A percentile compares a stretch with the other conserved stretches of the same genome.
phyloP scores from a whole-genome alignment of 2,329 filamentous ascomycete species.

The Elsinoe arachidis region DNA sequence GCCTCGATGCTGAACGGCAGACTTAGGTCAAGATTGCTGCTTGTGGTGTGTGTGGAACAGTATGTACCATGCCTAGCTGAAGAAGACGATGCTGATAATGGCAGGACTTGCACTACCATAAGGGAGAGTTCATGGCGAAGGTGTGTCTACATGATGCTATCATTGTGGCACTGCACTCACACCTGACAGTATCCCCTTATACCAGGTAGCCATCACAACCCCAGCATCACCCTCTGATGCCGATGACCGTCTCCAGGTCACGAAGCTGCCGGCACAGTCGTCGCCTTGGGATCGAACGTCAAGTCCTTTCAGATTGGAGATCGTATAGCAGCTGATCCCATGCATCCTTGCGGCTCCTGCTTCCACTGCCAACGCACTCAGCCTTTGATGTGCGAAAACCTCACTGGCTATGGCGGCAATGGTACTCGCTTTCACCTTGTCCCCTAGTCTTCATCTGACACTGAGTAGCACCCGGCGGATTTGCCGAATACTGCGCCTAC shows the following conservation, averaged over 20 bases:
- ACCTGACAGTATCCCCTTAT: constrained; percentile 17
- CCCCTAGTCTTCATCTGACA: background rate
- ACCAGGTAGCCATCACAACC: constrained; percentile 6
- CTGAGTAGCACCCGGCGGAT: constrained; percentile 53
- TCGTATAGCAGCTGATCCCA: constrained; percentile 53
- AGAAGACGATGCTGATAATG: background rate
- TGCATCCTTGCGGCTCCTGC: constrained; percentile 62
- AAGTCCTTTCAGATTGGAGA: constrained; percentile 54
- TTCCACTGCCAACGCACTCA: constrained; percentile 65
- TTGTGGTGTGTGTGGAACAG: constrained; percentile 14
- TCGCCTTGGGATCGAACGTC: constrained; percentile 50
- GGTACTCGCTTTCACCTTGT: constrained; percentile 18
- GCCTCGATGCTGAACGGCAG: background rate
- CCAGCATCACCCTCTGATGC: background rate
- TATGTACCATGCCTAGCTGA: background rate
- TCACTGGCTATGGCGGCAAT: constrained; percentile 57
- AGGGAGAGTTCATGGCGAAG: constrained; percentile 53
- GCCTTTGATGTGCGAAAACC: constrained; percentile 59
- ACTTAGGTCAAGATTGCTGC: constrained; percentile 13
- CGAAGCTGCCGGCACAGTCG: constrained; percentile 58
- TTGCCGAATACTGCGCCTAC: constrained; percentile 60
- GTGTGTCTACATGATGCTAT: background rate
- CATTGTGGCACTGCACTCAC: background rate
- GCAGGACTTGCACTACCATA: constrained; percentile 49
- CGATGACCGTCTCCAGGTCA: constrained; percentile 41